Conservation (phyloP, 1,284 basidiomycete genomes). For the Hemileia vastatrix region DNA sequence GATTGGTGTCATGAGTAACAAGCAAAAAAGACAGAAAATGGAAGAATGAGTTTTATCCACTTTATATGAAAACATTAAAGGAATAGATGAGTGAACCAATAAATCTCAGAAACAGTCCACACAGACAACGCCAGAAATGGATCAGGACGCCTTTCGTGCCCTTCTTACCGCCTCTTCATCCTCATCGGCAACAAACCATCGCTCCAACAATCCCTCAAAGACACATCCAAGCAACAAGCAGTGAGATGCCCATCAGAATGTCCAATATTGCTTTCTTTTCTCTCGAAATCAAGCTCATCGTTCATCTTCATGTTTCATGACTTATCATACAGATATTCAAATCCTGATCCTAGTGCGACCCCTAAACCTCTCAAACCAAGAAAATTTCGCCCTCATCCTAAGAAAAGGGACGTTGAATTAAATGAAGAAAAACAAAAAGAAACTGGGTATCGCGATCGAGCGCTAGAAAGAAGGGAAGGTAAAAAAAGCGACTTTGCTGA, state of each 20-base stretch:
- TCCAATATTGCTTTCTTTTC: background rate
- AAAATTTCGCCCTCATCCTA: background rate
- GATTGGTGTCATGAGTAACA: too few species aligned
- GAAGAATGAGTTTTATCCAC: too few species aligned
- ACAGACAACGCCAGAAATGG: slow-evolving; percentile 11
- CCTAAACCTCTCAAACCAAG: slow-evolving; percentile 22
- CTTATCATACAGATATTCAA: too few species aligned
- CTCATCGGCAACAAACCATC: too few species aligned
- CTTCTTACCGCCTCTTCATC: slow-evolving; percentile 8
- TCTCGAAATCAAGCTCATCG: slow-evolving; percentile 6
- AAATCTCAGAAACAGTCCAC: too few species aligned
- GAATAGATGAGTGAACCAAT: too few species aligned
- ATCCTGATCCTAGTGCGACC: too few species aligned
- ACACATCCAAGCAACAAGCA: background rate
- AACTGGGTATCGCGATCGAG: slow-evolving; percentile 20
- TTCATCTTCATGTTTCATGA: too few species aligned
- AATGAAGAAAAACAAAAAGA: background rate
- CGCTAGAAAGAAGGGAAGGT: slow-evolving; percentile 18
- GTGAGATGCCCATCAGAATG: background rate
- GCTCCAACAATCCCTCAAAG: background rate
- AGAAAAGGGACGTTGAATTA: background rate
- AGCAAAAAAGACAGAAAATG: too few species aligned
- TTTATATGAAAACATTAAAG: too few species aligned
- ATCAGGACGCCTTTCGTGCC: slow-evolving; percentile 22
- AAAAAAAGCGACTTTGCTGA: slow-evolving; percentile 22